A percentile compares a stretch with the other conserved stretches of the same genome.
Conservation (phyloP, 257 asterid species). For the Hygrophila difformis region DNA sequence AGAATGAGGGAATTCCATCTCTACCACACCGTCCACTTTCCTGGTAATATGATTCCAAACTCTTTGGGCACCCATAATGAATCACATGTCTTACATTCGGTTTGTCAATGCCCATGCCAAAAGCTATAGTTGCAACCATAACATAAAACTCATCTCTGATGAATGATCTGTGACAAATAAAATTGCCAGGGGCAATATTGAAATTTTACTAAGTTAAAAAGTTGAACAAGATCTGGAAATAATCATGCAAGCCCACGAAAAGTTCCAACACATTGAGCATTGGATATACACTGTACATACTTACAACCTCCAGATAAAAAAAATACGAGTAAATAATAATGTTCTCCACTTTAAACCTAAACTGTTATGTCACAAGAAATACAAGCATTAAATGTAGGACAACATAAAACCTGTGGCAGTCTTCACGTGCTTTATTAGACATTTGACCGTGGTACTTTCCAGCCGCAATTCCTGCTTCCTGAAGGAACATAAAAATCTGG, state of each 20-base stretch:
- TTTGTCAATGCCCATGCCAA: conserved; percentile 98
- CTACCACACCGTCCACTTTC: conserved; percentile 99
- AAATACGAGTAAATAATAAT: neutral
- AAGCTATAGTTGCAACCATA: conserved; percentile 94
- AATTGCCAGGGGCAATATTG: conserved; percentile 9
- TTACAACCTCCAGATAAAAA: conserved; percentile 10
- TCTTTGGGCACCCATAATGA: conserved; percentile 97
- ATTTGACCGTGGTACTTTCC: conserved; percentile 92
- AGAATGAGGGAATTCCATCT: conserved; percentile 85
- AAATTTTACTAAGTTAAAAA: neutral
- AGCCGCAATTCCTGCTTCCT: conserved; percentile 48
- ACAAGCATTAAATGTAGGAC: neutral
- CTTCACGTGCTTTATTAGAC: conserved; percentile 78
- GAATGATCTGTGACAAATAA: conserved; percentile 58
- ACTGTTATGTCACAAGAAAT: too few relatives aligned
- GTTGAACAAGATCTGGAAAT: too few relatives aligned
- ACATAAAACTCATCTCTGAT: conserved; percentile 89
- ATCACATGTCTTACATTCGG: conserved; percentile 85
- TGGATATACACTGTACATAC: neutral
- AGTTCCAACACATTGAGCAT: too few relatives aligned
- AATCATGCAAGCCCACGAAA: too few relatives aligned
- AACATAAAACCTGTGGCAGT: conserved; percentile 60
- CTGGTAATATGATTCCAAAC: conserved; percentile 95
- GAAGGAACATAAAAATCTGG: conserved; percentile 55
- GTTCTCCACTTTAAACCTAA: too few relatives aligned